Base-by-base conservation (phyloP, 306 rosid species). In the Prunus armeniaca region DNA sequence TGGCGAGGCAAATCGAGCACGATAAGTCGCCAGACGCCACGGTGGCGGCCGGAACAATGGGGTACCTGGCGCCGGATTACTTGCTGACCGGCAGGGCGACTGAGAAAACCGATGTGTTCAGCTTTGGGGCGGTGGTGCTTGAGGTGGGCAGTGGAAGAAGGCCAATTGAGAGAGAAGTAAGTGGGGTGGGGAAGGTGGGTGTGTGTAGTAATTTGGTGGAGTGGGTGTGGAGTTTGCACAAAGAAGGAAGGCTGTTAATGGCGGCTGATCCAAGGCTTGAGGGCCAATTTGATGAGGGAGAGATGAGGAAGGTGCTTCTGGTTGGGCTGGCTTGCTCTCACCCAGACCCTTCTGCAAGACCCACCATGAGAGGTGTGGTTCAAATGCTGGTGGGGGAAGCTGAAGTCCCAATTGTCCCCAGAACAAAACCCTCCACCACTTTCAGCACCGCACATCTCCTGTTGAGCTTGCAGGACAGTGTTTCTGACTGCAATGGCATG, bases 31-130 rank as follows among this genome's bases (percentile, higher is more conserved):
- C 99, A 6, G 99, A 95, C 45, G 98, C 96, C 22, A 95, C 99
- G 0, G 99, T 88, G 69, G 99, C 99, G 0, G 99, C 99, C 0
- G 99, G 99, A 14, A 95, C 99, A 78, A 95, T 95, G 99, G 99
- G 99, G 62, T 95, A 95, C 76, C 32, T 95, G 61, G 99, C 99
- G 4, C 99, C 99, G 9, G 99, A 95, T 82, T 95, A 95, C 74
- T 87, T 95, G 20, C 86, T 91, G 3, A 92, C 99, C 0, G 99
- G 99, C 0, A 85, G 96, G 70, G 99, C 99, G 6, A 80, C 96
- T 0, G 99, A 95, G 81, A 95, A 95, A 67, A 95, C 97, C 0
- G 99, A 95, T 58, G 97, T 95, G 72, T 95, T 92, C 34, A 95
- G 99, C 74, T 95, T 85, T 18, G 99, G 99, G 2, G 97, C 98